A percentile compares a stretch with the other conserved stretches of the same genome.
Conservation (phyloP, 2,329 filamentous ascomycete genomes). For the Torrubiella hemipterigena region DNA sequence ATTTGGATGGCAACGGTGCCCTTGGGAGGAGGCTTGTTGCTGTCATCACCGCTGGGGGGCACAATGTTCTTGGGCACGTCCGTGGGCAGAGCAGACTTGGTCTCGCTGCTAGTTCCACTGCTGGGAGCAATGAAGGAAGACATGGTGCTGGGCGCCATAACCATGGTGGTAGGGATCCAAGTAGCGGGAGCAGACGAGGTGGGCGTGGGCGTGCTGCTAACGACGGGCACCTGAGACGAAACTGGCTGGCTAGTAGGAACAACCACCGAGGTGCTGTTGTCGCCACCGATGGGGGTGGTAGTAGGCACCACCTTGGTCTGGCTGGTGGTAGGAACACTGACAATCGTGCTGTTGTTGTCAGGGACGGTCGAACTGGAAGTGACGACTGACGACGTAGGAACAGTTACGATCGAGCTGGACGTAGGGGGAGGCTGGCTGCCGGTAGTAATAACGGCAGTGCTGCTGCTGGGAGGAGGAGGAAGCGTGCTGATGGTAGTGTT, state of each 20-base stretch:
- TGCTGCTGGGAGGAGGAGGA: too few relatives aligned
- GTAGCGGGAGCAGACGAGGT: constrained; percentile 30
- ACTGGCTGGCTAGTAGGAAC: not conserved
- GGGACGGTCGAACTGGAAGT: constrained; percentile 6
- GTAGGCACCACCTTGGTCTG: too few relatives aligned
- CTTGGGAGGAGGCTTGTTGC: constrained; percentile 37
- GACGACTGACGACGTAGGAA: not conserved
- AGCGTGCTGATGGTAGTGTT: too few relatives aligned
- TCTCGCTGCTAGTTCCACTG: constrained; percentile 25
- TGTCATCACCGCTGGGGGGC: constrained; percentile 51
- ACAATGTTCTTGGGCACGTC: constrained; percentile 64
- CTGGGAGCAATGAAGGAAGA: constrained; percentile 19
- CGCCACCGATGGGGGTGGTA: constrained; percentile 3
- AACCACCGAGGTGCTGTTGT: constrained; percentile 2
- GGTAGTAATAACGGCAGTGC: too few relatives aligned
- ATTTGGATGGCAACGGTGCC: constrained; percentile 69
- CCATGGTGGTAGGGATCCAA: constrained; percentile 49
- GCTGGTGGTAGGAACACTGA: too few relatives aligned
- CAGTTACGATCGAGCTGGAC: constrained; percentile 9
- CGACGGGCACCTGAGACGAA: constrained; percentile 14
- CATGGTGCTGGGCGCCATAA: constrained; percentile 36
- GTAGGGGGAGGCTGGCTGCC: constrained; percentile 9
- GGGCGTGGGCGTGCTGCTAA: constrained; percentile 28
- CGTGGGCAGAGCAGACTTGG: constrained; percentile 45
- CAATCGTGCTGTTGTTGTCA: constrained; percentile 7